Evolutionary conservation across 2,329 filamentous ascomycete species (phyloP).

Genomic region (Botrytis fragariae): DNA sequence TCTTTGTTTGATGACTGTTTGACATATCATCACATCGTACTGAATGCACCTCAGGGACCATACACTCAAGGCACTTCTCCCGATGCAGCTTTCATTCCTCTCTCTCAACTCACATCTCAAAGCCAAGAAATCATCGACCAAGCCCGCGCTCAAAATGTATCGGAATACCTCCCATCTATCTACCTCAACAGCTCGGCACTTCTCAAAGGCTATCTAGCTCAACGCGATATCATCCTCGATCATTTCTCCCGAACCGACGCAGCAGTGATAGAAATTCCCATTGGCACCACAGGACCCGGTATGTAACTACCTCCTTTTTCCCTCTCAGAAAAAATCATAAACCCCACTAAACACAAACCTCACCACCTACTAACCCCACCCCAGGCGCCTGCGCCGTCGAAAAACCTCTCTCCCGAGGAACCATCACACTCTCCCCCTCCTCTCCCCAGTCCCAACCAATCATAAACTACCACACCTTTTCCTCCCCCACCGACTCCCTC

Average conservation of each 20-base stretch:
- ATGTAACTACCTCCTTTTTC: not conserved
- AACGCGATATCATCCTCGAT: not conserved
- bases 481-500: not conserved
- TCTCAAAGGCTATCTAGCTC: not conserved
- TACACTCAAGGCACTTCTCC: not conserved
- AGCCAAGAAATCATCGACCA: not conserved
- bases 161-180: not conserved
- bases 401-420: not conserved
- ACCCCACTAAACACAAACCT: not conserved
- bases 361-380: not conserved
- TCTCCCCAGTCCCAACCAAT: not conserved
- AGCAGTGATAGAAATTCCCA: not conserved
- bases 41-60: not conserved
- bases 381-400: not conserved
- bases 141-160: not conserved
- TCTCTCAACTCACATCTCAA: not conserved
- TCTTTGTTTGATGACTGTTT: not conserved
- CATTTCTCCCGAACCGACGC: not conserved
- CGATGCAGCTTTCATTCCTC: not conserved
- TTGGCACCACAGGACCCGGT: not conserved
- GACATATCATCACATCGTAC: not conserved
- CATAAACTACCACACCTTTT: not conserved
- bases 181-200: not conserved
- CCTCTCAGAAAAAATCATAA: not conserved
- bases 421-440: not conserved